Percentiles rank a stretch among this genome's conserved stretches.
Evolutionary conservation across 345 rosid species (phyloP).

Genomic region (Aegle marmelos): DNA sequence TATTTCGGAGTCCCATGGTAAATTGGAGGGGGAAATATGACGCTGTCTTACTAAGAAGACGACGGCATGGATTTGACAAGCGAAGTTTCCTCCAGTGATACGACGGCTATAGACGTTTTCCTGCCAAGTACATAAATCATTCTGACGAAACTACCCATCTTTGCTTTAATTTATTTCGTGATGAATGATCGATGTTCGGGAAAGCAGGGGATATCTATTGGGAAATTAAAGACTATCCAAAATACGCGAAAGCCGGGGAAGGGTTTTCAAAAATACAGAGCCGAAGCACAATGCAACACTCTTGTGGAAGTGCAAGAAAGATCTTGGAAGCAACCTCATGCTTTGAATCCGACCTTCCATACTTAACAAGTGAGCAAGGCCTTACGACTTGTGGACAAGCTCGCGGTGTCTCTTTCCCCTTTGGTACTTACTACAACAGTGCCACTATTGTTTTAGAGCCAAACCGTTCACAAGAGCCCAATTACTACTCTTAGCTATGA

Average conservation of each 20-base stretch:
- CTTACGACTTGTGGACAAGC: not conserved
- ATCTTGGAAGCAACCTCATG: slow-evolving; percentile 20
- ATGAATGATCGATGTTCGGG: not conserved
- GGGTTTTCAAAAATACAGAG: not conserved
- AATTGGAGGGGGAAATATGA: not conserved
- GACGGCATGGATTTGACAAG: not conserved
- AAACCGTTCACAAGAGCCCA: not conserved
- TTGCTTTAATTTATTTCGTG: not conserved
- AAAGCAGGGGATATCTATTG: not conserved
- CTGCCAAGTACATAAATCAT: not conserved
- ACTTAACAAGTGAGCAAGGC: too few species aligned
- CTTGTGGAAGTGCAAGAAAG: slow-evolving; percentile 10
- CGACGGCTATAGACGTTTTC: not conserved
- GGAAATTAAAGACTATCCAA: too few species aligned
- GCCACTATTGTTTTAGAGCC: not conserved
- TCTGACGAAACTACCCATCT: not conserved
- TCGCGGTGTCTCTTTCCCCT: not conserved
- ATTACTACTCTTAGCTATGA: not conserved
- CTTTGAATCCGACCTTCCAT: not conserved
- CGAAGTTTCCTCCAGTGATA: not conserved
- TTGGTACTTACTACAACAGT: not conserved
- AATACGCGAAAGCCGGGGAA: too few species aligned
- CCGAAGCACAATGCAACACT: not conserved
- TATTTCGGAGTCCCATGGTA: too few species aligned
- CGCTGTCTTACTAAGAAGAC: not conserved